These are phyloP conservation scores for Tylopilus felleus DNA, from an alignment of 768 basidiomycete genomes.

Conservation along the genomic window DNA sequence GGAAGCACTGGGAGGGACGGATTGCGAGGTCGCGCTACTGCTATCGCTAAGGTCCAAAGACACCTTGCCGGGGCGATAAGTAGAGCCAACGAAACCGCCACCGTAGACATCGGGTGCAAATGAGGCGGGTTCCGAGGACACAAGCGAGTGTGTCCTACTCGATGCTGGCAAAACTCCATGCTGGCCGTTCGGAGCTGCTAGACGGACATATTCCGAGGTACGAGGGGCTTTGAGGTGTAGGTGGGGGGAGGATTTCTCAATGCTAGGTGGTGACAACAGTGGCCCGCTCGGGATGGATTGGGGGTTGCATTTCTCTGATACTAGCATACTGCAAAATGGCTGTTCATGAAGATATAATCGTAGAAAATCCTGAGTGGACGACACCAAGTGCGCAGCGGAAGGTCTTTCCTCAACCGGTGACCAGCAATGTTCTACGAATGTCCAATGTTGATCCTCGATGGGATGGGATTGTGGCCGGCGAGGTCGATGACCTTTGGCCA, in stretches of 20 bases:
- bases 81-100: constrained; percentile 19
- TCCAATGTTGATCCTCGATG: constrained; percentile 6
- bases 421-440: constrained; percentile 8
- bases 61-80: constrained; percentile 29
- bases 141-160: constrained; percentile 20
- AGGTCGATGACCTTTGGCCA: constrained; percentile 5
- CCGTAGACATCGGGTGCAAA: constrained; percentile 23
- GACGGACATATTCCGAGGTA: too few species aligned
- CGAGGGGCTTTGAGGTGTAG: too few species aligned
- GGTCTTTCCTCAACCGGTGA: constrained; percentile 2
- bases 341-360: background rate
- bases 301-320: background rate
- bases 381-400: background rate
- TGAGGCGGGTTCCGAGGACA: constrained; percentile 21
- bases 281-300: too few species aligned
- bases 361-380: background rate
- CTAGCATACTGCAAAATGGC: background rate
- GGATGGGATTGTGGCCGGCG: constrained; percentile 4
- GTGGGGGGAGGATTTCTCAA: too few species aligned
- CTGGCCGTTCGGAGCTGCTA: too few species aligned
- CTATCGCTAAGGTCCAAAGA: constrained; percentile 44
- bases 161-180: too few species aligned
- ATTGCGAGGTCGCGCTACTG: constrained; percentile 40
- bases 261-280: too few species aligned
- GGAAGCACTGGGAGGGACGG: constrained; percentile 50